Evolutionary conservation across 2,329 filamentous ascomycete species (phyloP), one percentile per base, ranked within the genome.

Genomic region (Truncatella angustata): DNA sequence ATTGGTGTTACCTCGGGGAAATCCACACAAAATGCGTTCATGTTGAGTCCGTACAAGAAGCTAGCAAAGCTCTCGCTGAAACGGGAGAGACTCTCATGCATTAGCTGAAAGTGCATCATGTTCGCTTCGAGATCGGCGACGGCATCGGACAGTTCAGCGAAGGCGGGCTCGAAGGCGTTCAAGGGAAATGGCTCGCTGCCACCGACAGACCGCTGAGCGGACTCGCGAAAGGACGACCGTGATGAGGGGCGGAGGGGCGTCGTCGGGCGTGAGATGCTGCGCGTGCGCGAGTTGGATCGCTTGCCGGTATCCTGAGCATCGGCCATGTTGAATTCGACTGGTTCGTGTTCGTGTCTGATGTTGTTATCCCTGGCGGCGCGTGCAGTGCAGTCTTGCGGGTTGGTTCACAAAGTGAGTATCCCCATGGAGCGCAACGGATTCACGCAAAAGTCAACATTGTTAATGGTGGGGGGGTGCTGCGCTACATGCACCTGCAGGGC

Each of bases 11-110:
- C 91, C 83, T 99, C 94, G 0, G 91, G 90, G 59, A 97, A 99
- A 69, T 99, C 94, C 28, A 97, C 92, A 69, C 93, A 97, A 68
- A 97, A 99, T 1, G 94, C 94, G 70, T 97, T 97, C 92, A 99
- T 97, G 66, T 97, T 97, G 67, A 99, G 71, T 2, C 94, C 94
- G 63, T 97, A 99, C 42, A 99, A 73, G 64, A 99, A 97, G 61
- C 88, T 91, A 1, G 91, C 91, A 70, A 99, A 99, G 65, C 89
- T 95, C 77, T 99, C 94, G 70, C 87, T 93, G 71, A 99, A 99
- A 23, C 94, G 84, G 21, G 90, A 85, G 60, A 99, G 73, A 64
- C 90, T 96, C 75, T 97, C 93, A 66, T 99, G 91, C 86, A 99
- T 95, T 57, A 97, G 76, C 70, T 97, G 93, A 60, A 99, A 85